These are phyloP conservation scores for Boletus bicolor DNA, from an alignment of 768 basidiomycete genomes.

Conservation along the genomic window DNA sequence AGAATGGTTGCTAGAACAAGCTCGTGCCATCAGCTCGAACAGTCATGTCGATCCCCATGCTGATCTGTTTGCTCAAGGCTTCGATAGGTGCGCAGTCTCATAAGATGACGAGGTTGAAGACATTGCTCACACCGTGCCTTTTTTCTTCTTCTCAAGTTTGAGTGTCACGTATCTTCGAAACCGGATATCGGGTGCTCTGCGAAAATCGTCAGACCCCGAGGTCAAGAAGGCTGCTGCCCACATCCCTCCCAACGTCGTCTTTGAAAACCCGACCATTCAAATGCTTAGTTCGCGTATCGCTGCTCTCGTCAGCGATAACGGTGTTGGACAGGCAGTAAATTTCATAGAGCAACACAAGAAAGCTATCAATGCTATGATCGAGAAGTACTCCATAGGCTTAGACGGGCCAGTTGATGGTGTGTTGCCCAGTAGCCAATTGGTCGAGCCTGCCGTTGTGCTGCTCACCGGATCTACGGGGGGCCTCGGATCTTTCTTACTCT, in stretches of 20 bases:
- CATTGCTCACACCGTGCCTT: not conserved
- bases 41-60: slow-evolving; percentile 3
- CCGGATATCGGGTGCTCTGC: slow-evolving; percentile 22
- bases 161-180: slow-evolving; percentile 31
- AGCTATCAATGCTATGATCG: slow-evolving; percentile 38
- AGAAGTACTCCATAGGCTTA: slow-evolving; percentile 34
- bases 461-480: slow-evolving; percentile 42
- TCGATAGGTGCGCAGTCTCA: slow-evolving; percentile 33
- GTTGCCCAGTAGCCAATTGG: not conserved
- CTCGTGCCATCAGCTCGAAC: slow-evolving; percentile 9
- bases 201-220: slow-evolving; percentile 30
- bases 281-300: slow-evolving; percentile 28
- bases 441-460: slow-evolving; percentile 27
- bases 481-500: slow-evolving; percentile 38
- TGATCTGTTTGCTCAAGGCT: slow-evolving; percentile 36
- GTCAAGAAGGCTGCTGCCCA: slow-evolving; percentile 23
- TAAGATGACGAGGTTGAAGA: not conserved
- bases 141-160: slow-evolving; percentile 17
- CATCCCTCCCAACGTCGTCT: slow-evolving; percentile 34
- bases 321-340: not conserved
- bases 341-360: slow-evolving; percentile 8
- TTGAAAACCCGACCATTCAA: slow-evolving; percentile 40
- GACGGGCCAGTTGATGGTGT: slow-evolving; percentile 9
- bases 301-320: slow-evolving; percentile 3
- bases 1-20: slow-evolving; percentile 31